A percentile compares a stretch with the other conserved stretches of the same genome.
These are phyloP conservation scores for Panicum virgatum DNA, from an alignment of 202 grass and related monocot species.

Conservation along the genomic window DNA sequence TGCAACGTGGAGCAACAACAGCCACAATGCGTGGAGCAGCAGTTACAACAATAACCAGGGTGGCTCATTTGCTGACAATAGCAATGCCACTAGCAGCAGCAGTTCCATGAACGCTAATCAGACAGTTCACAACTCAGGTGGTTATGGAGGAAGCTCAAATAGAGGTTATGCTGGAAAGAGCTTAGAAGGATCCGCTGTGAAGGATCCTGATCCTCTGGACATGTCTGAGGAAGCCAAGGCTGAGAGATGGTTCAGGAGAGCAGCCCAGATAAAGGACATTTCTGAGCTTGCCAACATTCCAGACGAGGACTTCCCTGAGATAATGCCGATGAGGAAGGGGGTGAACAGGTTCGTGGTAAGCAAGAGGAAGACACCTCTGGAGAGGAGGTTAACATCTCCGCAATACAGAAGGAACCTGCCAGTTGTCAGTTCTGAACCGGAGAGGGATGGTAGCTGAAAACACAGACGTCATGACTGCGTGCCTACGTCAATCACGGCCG, in stretches of 20 bases:
- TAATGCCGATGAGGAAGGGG: constrained; percentile 99
- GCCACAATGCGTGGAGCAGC: constrained; percentile 10
- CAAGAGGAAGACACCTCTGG: constrained; percentile 95
- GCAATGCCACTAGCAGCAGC: not conserved
- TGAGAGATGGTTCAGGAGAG: constrained; percentile 93
- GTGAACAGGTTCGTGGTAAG: constrained; percentile 96
- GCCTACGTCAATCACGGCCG: not conserved
- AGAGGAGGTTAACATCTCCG: constrained; percentile 78
- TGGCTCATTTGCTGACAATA: constrained; percentile 35
- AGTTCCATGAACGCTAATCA: constrained; percentile 36
- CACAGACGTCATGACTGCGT: not conserved
- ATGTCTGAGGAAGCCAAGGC: constrained; percentile 99
- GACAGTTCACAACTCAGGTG: constrained; percentile 32
- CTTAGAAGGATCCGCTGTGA: constrained; percentile 84
- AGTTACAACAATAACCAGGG: constrained; percentile 23
- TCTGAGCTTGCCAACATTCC: constrained; percentile 91
- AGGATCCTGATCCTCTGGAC: constrained; percentile 82
- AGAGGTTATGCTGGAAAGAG: constrained; percentile 52
- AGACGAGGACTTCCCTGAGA: constrained; percentile 93
- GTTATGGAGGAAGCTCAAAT: constrained; percentile 42
- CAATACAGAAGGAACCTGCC: constrained; percentile 89
- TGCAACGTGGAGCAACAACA: not conserved
- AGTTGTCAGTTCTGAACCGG: constrained; percentile 70
- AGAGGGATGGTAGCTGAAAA: constrained; percentile 55
- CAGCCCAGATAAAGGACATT: constrained; percentile 94